A percentile compares a stretch with the other conserved stretches of the same genome.
These are phyloP conservation scores for Buxus sempervirens DNA, from an alignment of 164 flowering plant genomes.

Conservation along the genomic window DNA sequence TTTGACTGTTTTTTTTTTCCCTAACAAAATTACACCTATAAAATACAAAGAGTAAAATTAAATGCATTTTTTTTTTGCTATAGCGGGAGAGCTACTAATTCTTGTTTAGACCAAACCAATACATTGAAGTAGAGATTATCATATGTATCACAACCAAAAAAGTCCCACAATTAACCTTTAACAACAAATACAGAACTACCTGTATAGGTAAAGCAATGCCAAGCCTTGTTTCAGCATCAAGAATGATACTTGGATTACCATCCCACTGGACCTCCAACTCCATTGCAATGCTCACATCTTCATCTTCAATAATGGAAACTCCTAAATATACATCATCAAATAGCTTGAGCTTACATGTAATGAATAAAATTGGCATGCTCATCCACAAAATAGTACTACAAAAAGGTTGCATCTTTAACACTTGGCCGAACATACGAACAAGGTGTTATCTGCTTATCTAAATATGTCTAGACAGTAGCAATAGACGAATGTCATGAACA, in stretches of 20 bases:
- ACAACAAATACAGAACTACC: conserved; percentile 36
- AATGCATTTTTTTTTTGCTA: neutral
- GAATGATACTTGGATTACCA: conserved; percentile 87
- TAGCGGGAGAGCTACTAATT: neutral
- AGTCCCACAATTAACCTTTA: neutral
- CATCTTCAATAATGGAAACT: conserved; percentile 83
- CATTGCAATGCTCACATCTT: conserved; percentile 62
- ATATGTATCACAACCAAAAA: neutral
- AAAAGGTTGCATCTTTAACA: neutral
- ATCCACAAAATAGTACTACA: neutral
- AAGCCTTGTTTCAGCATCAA: conserved; percentile 70
- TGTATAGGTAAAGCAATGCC: conserved; percentile 89
- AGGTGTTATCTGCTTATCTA: neutral
- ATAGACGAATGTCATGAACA: neutral
- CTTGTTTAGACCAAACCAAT: neutral
- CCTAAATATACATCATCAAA: conserved; percentile 44
- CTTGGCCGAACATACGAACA: neutral
- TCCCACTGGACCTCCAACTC: conserved; percentile 98
- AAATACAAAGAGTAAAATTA: neutral
- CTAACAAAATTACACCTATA: too few relatives aligned
- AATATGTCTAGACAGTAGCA: neutral
- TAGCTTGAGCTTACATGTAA: neutral
- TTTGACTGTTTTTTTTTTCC: too few relatives aligned
- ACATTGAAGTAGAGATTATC: neutral
- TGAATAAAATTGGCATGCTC: neutral